These are phyloP conservation scores for Rhizopogon vesiculosus DNA, from an alignment of 768 basidiomycete genomes.

Conservation along the genomic window DNA sequence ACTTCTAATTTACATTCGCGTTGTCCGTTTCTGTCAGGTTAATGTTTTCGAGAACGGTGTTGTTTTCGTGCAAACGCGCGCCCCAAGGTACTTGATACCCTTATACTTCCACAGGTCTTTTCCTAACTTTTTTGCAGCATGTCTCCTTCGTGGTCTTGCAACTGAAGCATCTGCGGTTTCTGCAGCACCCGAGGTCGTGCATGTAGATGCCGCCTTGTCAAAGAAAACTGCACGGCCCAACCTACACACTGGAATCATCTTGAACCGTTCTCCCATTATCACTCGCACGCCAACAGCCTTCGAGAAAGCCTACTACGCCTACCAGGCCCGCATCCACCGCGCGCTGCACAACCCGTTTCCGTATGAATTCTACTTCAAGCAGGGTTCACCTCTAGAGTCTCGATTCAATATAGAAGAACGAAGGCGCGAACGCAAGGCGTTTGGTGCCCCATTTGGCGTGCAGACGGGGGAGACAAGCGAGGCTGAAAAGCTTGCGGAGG, in stretches of 20 bases:
- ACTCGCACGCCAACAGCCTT: conserved; percentile 69
- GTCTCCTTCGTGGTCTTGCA: conserved; percentile 36
- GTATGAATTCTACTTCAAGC: conserved; percentile 90
- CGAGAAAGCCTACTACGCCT: conserved; percentile 77
- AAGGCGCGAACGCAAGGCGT: conserved; percentile 65
- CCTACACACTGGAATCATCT: conserved; percentile 60
- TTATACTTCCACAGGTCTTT: too few relatives aligned
- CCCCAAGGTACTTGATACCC: conserved; percentile 19
- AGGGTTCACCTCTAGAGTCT: conserved; percentile 79
- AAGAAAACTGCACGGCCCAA: conserved; percentile 28
- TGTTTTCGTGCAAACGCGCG: conserved; percentile 27
- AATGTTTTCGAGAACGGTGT: conserved; percentile 31
- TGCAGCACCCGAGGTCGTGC: background rate
- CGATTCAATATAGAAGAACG: conserved; percentile 76
- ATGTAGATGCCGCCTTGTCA: conserved; percentile 16
- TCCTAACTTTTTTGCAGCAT: background rate
- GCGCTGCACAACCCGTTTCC: conserved; percentile 88
- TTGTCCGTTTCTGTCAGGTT: background rate
- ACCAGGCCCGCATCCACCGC: conserved; percentile 79
- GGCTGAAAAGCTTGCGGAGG: conserved; percentile 52
- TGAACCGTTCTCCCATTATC: conserved; percentile 75
- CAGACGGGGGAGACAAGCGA: conserved; percentile 39
- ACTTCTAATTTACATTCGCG: background rate
- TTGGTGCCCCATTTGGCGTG: conserved; percentile 57
- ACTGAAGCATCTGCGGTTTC: conserved; percentile 30